phyloP scores from a whole-genome alignment of 805 yeast species.

The Nakazawaea sp. region DNA sequence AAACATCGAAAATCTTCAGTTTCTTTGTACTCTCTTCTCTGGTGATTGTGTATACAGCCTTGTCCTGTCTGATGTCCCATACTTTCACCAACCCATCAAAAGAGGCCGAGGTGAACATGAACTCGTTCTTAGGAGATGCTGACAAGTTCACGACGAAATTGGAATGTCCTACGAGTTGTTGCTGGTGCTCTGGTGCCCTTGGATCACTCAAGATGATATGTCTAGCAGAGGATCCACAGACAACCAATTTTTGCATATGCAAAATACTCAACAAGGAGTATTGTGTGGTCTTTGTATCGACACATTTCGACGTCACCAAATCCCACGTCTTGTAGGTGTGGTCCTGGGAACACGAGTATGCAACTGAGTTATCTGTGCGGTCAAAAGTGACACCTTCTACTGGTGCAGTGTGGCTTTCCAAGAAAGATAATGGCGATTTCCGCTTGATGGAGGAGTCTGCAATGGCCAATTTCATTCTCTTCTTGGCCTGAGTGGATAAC shows the following conservation, averaged over 20 bases:
- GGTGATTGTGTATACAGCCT: conserved; percentile 73
- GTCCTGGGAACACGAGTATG: conserved; percentile 92
- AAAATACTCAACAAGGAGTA: conserved; percentile 75
- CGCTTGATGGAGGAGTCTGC: conserved; percentile 71
- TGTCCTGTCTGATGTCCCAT: conserved; percentile 91
- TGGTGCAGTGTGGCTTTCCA: conserved; percentile 81
- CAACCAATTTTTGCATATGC: conserved; percentile 64
- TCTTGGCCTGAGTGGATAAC: conserved; percentile 74
- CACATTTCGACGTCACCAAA: conserved; percentile 74
- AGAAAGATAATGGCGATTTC: conserved; percentile 71
- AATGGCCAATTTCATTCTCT: conserved; percentile 77
- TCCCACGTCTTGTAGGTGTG: conserved; percentile 97
- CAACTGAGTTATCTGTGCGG: conserved; percentile 66
- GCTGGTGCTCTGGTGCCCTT: conserved; percentile 53
- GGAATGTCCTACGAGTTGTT: conserved; percentile 80
- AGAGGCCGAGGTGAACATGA: conserved; percentile 85
- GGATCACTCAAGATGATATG: conserved; percentile 94
- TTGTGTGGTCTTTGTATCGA: conserved; percentile 84
- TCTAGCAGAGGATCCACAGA: conserved; percentile 97
- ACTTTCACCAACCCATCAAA: conserved; percentile 94
- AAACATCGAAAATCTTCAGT: conserved; percentile 68
- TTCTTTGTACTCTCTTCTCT: conserved; percentile 49
- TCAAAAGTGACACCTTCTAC: conserved; percentile 84
- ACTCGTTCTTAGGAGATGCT: conserved; percentile 68
- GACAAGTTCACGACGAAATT: conserved; percentile 82